A percentile compares a stretch with the other conserved stretches of the same genome.
Conservation (phyloP, 805 yeast species). For the Metschnikowia cerradonensis region DNA sequence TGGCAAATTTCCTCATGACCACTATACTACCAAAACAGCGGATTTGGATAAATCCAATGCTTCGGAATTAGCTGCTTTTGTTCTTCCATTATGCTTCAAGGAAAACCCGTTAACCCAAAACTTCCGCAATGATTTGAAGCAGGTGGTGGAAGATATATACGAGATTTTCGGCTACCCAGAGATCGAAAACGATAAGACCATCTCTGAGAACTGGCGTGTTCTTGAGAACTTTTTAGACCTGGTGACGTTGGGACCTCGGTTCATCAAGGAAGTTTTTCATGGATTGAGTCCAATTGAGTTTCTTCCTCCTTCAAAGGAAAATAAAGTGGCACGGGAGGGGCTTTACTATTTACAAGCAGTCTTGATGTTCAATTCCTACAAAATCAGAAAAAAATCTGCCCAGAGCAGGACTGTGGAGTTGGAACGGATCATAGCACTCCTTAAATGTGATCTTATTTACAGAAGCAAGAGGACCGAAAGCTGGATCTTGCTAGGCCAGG, state of each 20-base stretch:
- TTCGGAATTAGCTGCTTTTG: constrained; percentile 40
- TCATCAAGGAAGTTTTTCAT: constrained; percentile 47
- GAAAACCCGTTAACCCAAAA: constrained; percentile 56
- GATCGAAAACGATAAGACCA: constrained; percentile 33
- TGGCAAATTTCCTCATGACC: constrained; percentile 62
- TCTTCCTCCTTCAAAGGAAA: constrained; percentile 22
- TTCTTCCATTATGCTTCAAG: constrained; percentile 52
- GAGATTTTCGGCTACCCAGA: constrained; percentile 70
- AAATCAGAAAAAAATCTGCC: constrained; percentile 65
- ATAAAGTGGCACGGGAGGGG: constrained; percentile 44
- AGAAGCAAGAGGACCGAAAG: constrained; percentile 71
- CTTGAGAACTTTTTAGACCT: constrained; percentile 47
- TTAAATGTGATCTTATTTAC: constrained; percentile 63
- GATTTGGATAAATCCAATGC: constrained; percentile 29
- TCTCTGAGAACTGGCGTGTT: constrained; percentile 44
- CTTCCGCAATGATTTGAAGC: constrained; percentile 69
- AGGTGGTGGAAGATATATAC: constrained; percentile 64
- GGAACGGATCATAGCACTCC: constrained; percentile 63
- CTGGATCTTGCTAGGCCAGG: constrained; percentile 82
- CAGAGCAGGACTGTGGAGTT: constrained; percentile 81
- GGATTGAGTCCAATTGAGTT: constrained; percentile 41
- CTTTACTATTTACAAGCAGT: constrained; percentile 69
- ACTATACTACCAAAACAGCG: constrained; percentile 37
- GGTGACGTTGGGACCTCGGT: constrained; percentile 39
- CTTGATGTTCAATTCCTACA: constrained; percentile 63